Evolutionary conservation across 2,329 filamentous ascomycete species (phyloP).

Genomic region (Fusarium oxysporum): DNA sequence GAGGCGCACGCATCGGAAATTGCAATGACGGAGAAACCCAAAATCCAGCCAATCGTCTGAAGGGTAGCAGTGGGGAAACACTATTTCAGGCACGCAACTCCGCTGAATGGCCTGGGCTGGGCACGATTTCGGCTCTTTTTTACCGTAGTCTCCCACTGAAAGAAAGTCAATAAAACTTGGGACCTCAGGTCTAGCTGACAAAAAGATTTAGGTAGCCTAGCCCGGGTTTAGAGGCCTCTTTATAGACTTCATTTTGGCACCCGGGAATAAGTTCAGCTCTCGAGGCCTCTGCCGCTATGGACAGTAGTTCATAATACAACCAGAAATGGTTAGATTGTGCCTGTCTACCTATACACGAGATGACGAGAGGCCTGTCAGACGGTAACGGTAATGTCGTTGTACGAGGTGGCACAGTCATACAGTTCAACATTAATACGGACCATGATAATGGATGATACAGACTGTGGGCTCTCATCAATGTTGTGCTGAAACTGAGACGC

Average conservation of each 20-base stretch:
- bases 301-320: not conserved
- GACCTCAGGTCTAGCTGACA: not conserved
- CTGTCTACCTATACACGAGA: not conserved
- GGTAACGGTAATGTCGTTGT: conserved; percentile 7
- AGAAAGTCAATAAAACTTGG: conserved; percentile 1
- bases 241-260: not conserved
- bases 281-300: not conserved
- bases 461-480: not conserved
- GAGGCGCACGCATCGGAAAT: conserved; percentile 37
- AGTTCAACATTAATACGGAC: not conserved
- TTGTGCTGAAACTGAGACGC: conserved; percentile 29
- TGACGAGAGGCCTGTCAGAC: not conserved
- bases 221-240: not conserved
- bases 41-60: conserved; percentile 23
- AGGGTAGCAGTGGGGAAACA: not conserved
- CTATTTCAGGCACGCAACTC: conserved; percentile 34
- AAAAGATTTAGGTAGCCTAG: not conserved
- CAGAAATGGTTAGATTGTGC: not conserved
- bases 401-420: conserved; percentile 11
- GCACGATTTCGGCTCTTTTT: conserved; percentile 3
- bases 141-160: not conserved
- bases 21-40: conserved; percentile 36
- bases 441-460: not conserved
- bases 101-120: conserved; percentile 19
- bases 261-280: not conserved